Evolutionary conservation across 2,329 filamentous ascomycete genomes (phyloP), one percentile per base, ranked within the genome.

Genomic region (Sclerotinia borealis): DNA sequence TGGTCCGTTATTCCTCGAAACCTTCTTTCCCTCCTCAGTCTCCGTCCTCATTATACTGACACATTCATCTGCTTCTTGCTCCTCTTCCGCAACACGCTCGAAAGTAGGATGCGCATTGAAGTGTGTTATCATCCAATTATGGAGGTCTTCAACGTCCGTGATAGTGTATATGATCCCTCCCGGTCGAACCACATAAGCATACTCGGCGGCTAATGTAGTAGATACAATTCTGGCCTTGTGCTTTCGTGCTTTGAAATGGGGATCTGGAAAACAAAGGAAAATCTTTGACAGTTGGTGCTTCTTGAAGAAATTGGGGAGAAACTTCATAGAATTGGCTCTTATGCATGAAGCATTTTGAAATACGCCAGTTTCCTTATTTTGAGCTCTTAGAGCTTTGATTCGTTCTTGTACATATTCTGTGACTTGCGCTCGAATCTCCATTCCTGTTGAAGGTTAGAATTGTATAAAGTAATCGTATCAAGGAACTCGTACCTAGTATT

Each of bases 11-110:
- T 98, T 96, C 74, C 95, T 85, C 70, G 87, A 85, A 17, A 99
- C 95, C 79, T 99, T 99, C 80, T 96, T 97, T 39, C 93, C 92
- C 79, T 99, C 96, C 76, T 99, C 95, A 4, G 96, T 99, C 78
- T 95, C 92, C 41, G 82, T 83, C 72, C 79, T 82, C 91, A 95
- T 96, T 61, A 90, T 80, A 63, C 78, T 78, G 8, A 93, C 89
- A 73, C 89, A 92, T 67, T 85, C 81, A 74, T 93, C 89, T 36
- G 77, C 79, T 64, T 88, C 85, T 69, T 85, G 81, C 66, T 91
- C 89, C 66, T 85, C 84, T 65, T 87, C 84, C 0, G 81, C 70
- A 5, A 97, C 81, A 66, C 91, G 81, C 77, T 92, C 89, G 76
- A 96, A 98, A 54, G 90, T 84, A 19, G 86, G 86, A 74, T 93